Percentiles rank a stretch among this genome's conserved stretches.
Evolutionary conservation across 495 filamentous ascomycete species (phyloP).

Genomic region (Penicillium atrosanguineum): DNA sequence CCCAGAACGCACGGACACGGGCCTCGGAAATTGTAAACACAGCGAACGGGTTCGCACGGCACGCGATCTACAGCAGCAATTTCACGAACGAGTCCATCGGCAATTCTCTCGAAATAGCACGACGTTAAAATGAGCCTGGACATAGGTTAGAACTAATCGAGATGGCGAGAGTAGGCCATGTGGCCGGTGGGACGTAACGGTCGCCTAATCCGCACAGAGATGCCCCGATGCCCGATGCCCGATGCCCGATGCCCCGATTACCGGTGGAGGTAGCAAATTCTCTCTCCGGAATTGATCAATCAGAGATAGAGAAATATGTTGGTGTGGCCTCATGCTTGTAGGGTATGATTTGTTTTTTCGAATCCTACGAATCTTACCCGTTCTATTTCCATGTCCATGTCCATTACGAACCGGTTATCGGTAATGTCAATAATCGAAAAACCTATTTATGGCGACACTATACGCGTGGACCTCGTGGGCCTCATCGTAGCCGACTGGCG

Average conservation of each 20-base stretch:
- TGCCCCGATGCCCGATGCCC: not conserved
- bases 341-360: too few relatives aligned
- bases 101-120: not conserved
- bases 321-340: too few relatives aligned
- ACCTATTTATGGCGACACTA: not conserved
- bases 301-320: too few relatives aligned
- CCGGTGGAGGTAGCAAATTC: too few relatives aligned
- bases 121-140: too few relatives aligned
- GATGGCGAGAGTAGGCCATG: not conserved
- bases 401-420: too few relatives aligned
- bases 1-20: not conserved
- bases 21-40: not conserved
- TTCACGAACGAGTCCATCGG: not conserved
- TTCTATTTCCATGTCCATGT: too few relatives aligned
- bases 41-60: not conserved
- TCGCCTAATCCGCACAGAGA: not conserved
- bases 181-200: not conserved
- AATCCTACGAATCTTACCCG: too few relatives aligned
- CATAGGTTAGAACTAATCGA: too few relatives aligned
- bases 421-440: too few relatives aligned
- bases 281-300: too few relatives aligned
- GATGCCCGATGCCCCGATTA: not conserved
- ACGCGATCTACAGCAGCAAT: not conserved
- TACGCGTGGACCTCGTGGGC: not conserved
- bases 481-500: not conserved